Conservation (phyloP, 306 rosid species). For the Fragaria nilgerrensis region DNA sequence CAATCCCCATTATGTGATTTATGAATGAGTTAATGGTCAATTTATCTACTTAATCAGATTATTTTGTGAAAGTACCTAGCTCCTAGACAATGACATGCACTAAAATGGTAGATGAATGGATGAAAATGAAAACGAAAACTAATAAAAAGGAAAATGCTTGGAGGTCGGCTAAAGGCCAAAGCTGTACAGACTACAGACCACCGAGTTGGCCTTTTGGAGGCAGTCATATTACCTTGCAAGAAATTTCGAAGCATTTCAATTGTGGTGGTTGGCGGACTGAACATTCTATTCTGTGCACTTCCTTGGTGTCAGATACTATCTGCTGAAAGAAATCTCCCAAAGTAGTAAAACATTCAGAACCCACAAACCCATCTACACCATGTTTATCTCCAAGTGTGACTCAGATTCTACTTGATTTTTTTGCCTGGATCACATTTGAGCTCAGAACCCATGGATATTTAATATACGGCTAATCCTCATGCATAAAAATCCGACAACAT, state of each 20-base stretch:
- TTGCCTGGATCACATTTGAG: not conserved
- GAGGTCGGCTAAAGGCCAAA: not conserved
- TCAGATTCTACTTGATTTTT: not conserved
- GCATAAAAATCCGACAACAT: not conserved
- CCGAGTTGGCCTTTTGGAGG: not conserved
- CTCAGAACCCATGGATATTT: not conserved
- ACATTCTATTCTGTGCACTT: conserved; percentile 5
- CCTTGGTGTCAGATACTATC: not conserved
- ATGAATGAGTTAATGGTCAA: not conserved
- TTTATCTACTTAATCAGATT: not conserved
- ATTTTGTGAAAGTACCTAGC: not conserved
- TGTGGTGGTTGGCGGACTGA: not conserved
- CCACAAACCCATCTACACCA: not conserved
- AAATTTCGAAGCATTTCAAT: not conserved
- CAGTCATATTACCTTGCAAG: not conserved
- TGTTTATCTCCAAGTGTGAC: not conserved
- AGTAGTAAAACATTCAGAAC: not conserved
- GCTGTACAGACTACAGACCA: not conserved
- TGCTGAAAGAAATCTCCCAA: not conserved
- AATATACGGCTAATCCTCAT: not conserved
- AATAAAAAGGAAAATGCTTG: not conserved
- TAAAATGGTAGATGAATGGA: not conserved
- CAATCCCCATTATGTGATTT: not conserved
- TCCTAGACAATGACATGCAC: not conserved
- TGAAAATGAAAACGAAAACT: not conserved